These are phyloP conservation scores for Penicillium cataractarum DNA, from an alignment of 495 filamentous ascomycete genomes.

Conservation along the genomic window DNA sequence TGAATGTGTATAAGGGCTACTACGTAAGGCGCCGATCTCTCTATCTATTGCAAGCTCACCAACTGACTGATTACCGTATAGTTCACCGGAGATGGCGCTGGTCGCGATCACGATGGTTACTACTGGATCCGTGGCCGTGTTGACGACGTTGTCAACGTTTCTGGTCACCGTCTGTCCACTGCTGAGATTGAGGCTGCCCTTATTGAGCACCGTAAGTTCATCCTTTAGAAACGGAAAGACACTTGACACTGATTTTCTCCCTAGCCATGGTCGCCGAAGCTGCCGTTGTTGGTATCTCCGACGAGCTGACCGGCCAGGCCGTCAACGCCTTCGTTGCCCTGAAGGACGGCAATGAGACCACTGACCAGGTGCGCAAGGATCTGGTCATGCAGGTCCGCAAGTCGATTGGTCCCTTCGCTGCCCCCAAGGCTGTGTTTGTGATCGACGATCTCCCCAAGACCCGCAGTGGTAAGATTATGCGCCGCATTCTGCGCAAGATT, in stretches of 20 bases:
- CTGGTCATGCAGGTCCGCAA: constrained; percentile 92
- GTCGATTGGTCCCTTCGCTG: constrained; percentile 95
- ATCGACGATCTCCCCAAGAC: constrained; percentile 96
- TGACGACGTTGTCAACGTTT: constrained; percentile 98
- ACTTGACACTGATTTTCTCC: constrained; percentile 17
- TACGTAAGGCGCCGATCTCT: constrained; percentile 62
- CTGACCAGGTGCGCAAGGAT: constrained; percentile 87
- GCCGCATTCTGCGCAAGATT: constrained; percentile 95
- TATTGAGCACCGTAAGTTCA: constrained; percentile 76
- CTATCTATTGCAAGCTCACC: not conserved
- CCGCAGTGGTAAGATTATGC: constrained; percentile 97
- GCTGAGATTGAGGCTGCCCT: constrained; percentile 98
- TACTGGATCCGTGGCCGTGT: constrained; percentile 99
- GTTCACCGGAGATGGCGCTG: constrained; percentile 98
- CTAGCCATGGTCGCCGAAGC: constrained; percentile 76
- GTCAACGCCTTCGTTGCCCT: constrained; percentile 96
- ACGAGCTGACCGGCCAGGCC: constrained; percentile 94
- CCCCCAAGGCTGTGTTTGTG: constrained; percentile 89
- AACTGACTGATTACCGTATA: constrained; percentile 46
- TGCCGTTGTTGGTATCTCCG: constrained; percentile 89
- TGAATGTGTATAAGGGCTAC: constrained; percentile 97
- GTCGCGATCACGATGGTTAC: constrained; percentile 96
- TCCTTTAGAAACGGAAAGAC: not conserved
- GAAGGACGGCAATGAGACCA: constrained; percentile 81
- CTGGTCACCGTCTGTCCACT: constrained; percentile 92